Evolutionary conservation across 176 grass and related monocot genomes (phyloP).

Genomic region (Avena eriantha): DNA sequence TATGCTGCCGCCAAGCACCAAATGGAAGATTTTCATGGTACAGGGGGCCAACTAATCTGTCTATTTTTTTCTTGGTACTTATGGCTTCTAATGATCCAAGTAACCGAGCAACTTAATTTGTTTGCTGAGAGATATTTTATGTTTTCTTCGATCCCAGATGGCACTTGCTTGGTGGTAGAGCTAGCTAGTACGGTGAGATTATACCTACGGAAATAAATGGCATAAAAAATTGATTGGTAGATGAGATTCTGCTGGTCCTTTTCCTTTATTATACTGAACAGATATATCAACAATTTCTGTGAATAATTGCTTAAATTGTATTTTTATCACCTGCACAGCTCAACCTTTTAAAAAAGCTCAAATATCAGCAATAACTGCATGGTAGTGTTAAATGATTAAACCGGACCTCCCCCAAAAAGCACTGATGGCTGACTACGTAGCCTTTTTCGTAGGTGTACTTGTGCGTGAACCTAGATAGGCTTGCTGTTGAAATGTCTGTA

Average conservation of each 20-base stretch:
- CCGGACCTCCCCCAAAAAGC: background rate
- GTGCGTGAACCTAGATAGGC: background rate
- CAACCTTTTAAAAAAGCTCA: background rate
- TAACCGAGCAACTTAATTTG: background rate
- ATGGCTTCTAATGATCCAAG: background rate
- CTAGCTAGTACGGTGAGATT: background rate
- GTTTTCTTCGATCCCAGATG: background rate
- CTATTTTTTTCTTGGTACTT: background rate
- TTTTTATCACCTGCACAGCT: constrained; percentile 1
- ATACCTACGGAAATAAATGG: background rate
- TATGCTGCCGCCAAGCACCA: constrained; percentile 44
- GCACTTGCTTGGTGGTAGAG: background rate
- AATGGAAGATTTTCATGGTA: constrained; percentile 48
- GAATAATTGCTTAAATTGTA: background rate
- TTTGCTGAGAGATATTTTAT: background rate
- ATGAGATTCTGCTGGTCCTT: background rate
- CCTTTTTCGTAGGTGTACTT: constrained; percentile 33
- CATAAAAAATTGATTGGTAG: background rate
- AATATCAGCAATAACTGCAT: constrained; percentile 24
- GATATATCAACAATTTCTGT: too few species aligned
- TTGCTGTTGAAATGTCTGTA: constrained; percentile 27
- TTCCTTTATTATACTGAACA: background rate
- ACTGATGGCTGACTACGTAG: background rate
- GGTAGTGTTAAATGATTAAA: background rate
- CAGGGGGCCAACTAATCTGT: background rate